These are phyloP conservation scores for Rhizophlyctis rosea DNA, from an alignment of 192 early-diverging fungal species.

Conservation along the genomic window DNA sequence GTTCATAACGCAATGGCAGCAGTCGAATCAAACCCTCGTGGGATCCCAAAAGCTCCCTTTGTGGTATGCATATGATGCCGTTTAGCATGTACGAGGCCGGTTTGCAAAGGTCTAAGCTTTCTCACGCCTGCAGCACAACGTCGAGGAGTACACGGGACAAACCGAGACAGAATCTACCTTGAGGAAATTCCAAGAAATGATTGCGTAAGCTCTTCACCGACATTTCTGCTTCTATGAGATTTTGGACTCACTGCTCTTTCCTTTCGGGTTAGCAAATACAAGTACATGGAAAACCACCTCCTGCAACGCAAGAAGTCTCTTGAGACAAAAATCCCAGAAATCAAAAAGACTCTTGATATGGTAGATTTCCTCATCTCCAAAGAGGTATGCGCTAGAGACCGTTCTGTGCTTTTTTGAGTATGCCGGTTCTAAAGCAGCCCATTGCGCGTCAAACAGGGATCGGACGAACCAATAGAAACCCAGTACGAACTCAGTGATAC, in stretches of 20 bases:
- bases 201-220: slow-evolving; percentile 48
- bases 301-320: slow-evolving; percentile 78
- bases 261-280: slow-evolving; percentile 85
- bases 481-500: slow-evolving; percentile 95
- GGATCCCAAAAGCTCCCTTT: slow-evolving; percentile 95
- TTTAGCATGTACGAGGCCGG: not conserved
- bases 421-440: too few species aligned
- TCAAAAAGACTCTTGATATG: slow-evolving; percentile 87
- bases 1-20: slow-evolving; percentile 38
- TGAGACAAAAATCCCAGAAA: slow-evolving; percentile 93
- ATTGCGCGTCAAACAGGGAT: slow-evolving; percentile 42
- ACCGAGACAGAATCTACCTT: slow-evolving; percentile 80
- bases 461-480: slow-evolving; percentile 69
- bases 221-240: not conserved
- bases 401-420: too few species aligned
- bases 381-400: slow-evolving; percentile 11
- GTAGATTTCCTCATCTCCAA: slow-evolving; percentile 72
- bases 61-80: slow-evolving; percentile 54
- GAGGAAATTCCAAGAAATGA: slow-evolving; percentile 89
- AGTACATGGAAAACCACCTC: slow-evolving; percentile 93
- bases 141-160: slow-evolving; percentile 79
- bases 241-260: not conserved
- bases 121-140: slow-evolving; percentile 62
- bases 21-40: slow-evolving; percentile 83
- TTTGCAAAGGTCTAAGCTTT: not conserved